Conservation (phyloP, 2,329 filamentous ascomycete genomes). For the Fusarium cyanostomum region DNA sequence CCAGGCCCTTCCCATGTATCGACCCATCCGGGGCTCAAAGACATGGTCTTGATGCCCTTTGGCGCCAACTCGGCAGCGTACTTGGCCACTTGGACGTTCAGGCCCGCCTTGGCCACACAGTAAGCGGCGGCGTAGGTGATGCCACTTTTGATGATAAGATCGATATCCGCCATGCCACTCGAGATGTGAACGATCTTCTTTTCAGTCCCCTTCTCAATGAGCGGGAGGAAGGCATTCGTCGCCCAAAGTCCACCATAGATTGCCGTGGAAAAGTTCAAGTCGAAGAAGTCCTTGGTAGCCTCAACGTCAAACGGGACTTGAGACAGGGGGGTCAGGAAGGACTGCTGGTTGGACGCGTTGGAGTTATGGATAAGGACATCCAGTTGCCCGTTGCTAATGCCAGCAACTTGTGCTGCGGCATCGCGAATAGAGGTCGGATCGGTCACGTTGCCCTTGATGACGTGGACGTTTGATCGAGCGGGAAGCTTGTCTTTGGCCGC, state of each 20-base stretch:
- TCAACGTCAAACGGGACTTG: background rate
- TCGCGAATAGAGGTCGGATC: background rate
- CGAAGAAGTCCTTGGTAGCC: background rate
- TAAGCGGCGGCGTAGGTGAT: background rate
- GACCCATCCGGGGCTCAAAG: background rate
- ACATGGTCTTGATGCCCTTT: background rate
- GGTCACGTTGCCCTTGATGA: background rate
- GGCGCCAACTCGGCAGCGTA: background rate
- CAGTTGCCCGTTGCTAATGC: background rate
- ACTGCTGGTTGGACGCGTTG: background rate
- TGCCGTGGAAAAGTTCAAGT: background rate
- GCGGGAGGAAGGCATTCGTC: background rate
- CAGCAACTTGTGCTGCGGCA: background rate
- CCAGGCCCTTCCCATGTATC: background rate
- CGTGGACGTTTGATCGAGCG: background rate
- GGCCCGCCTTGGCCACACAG: background rate
- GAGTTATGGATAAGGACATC: background rate
- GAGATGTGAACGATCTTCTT: background rate
- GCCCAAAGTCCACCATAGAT: background rate
- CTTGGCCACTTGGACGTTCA: background rate
- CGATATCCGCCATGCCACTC: background rate
- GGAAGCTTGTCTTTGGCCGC: background rate
- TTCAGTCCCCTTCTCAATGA: background rate
- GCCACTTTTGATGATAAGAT: background rate
- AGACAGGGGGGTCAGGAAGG: background rate